Percentiles rank a stretch among this genome's conserved stretches.
These are phyloP conservation scores for Saccharomyces hybrid DNA, from an alignment of 1,139 yeast genomes.

Conservation along the genomic window DNA sequence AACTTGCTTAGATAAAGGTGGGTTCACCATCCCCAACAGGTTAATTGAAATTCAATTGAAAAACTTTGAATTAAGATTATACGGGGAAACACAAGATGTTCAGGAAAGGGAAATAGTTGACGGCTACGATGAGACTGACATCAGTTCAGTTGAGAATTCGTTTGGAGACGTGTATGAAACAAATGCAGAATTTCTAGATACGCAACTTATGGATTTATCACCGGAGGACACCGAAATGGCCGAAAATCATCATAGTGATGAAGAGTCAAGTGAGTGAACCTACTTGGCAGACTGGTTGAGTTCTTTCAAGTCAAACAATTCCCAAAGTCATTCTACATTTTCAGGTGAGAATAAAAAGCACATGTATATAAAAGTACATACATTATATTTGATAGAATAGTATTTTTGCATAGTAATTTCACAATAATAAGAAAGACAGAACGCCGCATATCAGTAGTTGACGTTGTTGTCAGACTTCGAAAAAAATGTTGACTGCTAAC, in stretches of 20 bases:
- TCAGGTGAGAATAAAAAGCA: background rate
- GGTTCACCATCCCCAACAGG: conserved; percentile 16
- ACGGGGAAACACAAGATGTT: conserved; percentile 2
- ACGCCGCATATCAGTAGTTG: background rate
- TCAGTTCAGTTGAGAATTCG: background rate
- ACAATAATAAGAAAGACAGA: background rate
- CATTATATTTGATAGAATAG: background rate
- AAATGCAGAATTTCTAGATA: background rate
- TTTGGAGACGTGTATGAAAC: background rate
- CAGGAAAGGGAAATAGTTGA: background rate
- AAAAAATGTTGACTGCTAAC: no score
- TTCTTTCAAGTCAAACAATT: background rate
- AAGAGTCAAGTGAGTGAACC: background rate
- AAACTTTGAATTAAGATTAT: conserved; percentile 17
- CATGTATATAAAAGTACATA: background rate
- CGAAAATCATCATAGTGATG: background rate
- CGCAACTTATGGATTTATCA: background rate
- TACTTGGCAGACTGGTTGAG: background rate
- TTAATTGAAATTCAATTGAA: conserved; percentile 19
- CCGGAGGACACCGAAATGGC: background rate
- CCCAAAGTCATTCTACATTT: background rate
- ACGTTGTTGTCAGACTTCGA: background rate
- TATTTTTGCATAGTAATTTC: background rate
- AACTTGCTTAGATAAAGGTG: conserved; percentile 15
- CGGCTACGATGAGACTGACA: background rate